Conservation (phyloP, 2,329 filamentous ascomycete genomes). For the Sarocladium oryzae region DNA sequence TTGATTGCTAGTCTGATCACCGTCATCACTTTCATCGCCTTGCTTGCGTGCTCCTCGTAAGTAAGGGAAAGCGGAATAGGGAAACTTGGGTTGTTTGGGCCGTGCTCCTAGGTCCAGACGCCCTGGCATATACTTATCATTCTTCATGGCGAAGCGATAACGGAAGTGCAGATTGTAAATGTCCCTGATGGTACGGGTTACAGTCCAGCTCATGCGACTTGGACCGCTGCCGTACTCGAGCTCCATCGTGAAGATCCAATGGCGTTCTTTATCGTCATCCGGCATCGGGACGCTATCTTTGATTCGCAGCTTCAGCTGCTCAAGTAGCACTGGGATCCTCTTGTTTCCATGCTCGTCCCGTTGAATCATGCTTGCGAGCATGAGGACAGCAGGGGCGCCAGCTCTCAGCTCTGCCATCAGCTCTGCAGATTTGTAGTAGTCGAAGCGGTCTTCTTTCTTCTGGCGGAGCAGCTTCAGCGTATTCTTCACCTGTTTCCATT, state of each 20-base stretch:
- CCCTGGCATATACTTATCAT: constrained; percentile 73
- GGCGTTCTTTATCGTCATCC: constrained; percentile 57
- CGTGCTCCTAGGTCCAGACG: constrained; percentile 58
- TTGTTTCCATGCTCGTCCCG: constrained; percentile 93
- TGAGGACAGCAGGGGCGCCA: constrained; percentile 85
- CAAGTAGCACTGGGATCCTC: constrained; percentile 87
- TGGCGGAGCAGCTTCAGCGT: constrained; percentile 73
- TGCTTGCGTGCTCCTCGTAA: constrained; percentile 73
- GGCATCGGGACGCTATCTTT: constrained; percentile 70
- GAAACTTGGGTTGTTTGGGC: constrained; percentile 84
- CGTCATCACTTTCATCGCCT: constrained; percentile 75
- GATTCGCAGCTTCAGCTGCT: constrained; percentile 86
- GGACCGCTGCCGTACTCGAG: constrained; percentile 94
- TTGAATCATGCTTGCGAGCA: constrained; percentile 96
- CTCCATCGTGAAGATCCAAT: constrained; percentile 84
- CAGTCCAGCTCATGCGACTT: constrained; percentile 94
- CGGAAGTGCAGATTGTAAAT: constrained; percentile 90
- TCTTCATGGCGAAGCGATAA: constrained; percentile 81
- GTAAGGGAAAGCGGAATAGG: constrained; percentile 83
- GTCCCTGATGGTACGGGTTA: constrained; percentile 79
- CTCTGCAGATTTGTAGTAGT: constrained; percentile 90
- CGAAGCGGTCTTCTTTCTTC: constrained; percentile 81
- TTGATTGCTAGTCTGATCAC: constrained; percentile 47
- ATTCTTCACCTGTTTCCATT: constrained; percentile 90
- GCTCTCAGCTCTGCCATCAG: constrained; percentile 92